Evolutionary conservation across 306 rosid genomes (phyloP), one percentile per base, ranked within the genome.

Genomic region (Acacia acuminata): DNA sequence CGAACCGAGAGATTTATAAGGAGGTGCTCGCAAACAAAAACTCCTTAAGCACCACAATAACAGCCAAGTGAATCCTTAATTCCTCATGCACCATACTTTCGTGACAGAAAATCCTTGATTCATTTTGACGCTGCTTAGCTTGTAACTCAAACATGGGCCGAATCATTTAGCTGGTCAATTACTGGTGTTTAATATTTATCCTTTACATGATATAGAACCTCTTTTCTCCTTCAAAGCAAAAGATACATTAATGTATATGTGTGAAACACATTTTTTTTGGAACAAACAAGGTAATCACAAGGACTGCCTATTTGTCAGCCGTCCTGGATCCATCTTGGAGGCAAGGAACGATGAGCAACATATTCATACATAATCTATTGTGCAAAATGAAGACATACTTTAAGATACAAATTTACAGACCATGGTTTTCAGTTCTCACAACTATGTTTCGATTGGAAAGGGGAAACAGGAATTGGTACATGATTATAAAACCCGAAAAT

Each of bases 21-120:
- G 3, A 5, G 24, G 63, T 16, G 4, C 34, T 10, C 5, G 34
- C 16, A 0, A 24, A 34, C 22, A 20, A 77, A 27, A 64, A 8
- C 66, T 13, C 40, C 0, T 1, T 0, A 64, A 12, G 45, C 42
- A 71, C 0, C 75, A 32, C 15, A 11, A 2, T 12, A 85, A 77
- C 11, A 17, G 67, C 4, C 38, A 77, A 27, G 69, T 5, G 25
- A 11, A 65, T 5, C 71, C 78, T 81, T 10, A 60, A 10, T n/a
- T 38, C 44, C 40, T 73, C 61, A 36, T 85, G 70, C 44, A 77
- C 38, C 24, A 73, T 5, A 45, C 22, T 36, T 34, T 38, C 4
- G 69, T 11, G 77, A 67, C 2, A 77, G 81, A n/a, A 69, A 55
- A 60, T 10, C 58, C 13, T 44, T 85, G 16, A 47, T 10, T 78